Conservation (phyloP, 2,329 filamentous ascomycete species). For the Verticillium nonalfalfae region DNA sequence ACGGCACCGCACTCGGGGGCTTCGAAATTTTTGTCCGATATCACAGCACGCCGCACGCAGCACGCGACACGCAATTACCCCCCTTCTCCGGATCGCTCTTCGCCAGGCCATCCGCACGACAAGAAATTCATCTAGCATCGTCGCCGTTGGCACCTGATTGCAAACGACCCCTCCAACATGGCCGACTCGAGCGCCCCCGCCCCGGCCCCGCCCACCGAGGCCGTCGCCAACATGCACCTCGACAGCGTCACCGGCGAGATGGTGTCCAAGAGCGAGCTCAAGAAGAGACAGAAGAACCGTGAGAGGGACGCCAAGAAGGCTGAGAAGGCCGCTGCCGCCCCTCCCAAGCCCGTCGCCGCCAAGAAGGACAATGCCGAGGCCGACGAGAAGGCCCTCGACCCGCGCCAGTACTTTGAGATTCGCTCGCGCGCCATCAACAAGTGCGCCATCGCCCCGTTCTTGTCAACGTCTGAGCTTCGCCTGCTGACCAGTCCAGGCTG, state of each 20-base stretch:
- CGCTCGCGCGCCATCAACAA: constrained; percentile 77
- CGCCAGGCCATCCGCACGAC: neutral
- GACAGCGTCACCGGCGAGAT: constrained; percentile 92
- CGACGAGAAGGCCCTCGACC: constrained; percentile 48
- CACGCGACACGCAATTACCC: neutral
- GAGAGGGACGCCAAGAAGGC: constrained; percentile 84
- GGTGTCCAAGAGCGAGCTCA: constrained; percentile 79
- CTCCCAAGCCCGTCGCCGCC: constrained; percentile 52
- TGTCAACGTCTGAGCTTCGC: too few species aligned
- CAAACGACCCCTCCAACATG: constrained; percentile 6
- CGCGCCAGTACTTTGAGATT: constrained; percentile 86
- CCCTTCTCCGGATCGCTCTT: neutral
- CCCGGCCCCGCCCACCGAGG: constrained; percentile 37
- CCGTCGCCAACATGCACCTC: constrained; percentile 68
- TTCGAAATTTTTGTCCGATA: constrained; percentile 2
- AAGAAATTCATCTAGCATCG: neutral
- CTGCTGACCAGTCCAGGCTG: constrained; percentile 41
- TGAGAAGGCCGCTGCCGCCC: constrained; percentile 68
- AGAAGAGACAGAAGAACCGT: constrained; percentile 91
- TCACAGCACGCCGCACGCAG: neutral
- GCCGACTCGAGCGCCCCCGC: constrained; percentile 23
- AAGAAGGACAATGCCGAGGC: constrained; percentile 73
- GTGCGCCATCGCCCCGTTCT: neutral
- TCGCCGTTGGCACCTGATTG: neutral
- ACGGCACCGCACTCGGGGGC: neutral